These are phyloP conservation scores for Byssothecium circinans DNA, from an alignment of 2,329 filamentous ascomycete genomes.

Conservation along the genomic window DNA sequence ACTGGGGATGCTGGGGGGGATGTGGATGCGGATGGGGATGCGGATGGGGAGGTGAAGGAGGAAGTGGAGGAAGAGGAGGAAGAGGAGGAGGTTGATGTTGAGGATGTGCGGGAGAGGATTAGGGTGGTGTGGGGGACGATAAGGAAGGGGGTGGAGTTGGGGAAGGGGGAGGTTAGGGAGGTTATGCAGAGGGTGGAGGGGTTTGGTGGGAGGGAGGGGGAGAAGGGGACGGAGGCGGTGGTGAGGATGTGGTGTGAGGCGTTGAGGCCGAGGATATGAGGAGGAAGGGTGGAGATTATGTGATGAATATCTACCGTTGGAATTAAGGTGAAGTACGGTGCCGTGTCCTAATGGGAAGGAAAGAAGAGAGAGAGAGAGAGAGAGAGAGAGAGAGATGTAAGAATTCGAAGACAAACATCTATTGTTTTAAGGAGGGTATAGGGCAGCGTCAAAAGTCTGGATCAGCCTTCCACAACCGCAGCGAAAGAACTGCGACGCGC, in stretches of 20 bases:
- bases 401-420: too few relatives aligned
- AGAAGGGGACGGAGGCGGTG: constrained; percentile 20
- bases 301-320: too few relatives aligned
- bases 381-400: too few relatives aligned
- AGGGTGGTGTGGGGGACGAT: constrained; percentile 31
- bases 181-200: constrained; percentile 26
- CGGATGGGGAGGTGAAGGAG: constrained; percentile 3
- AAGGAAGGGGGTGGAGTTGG: constrained; percentile 25
- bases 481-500: too few relatives aligned
- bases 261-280: constrained; percentile 30
- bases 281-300: too few relatives aligned
- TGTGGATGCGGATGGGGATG: not conserved
- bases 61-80: not conserved
- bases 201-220: constrained; percentile 4
- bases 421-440: too few relatives aligned
- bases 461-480: too few relatives aligned
- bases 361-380: too few relatives aligned
- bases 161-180: constrained; percentile 27
- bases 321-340: too few relatives aligned
- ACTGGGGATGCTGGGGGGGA: constrained; percentile 13
- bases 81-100: not conserved
- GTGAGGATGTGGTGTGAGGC: constrained; percentile 40
- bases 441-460: too few relatives aligned
- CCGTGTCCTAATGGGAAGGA: too few relatives aligned
- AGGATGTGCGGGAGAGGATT: constrained; percentile 10